phyloP scores from a whole-genome alignment of 768 basidiomycete species.

The Panus rudis region DNA sequence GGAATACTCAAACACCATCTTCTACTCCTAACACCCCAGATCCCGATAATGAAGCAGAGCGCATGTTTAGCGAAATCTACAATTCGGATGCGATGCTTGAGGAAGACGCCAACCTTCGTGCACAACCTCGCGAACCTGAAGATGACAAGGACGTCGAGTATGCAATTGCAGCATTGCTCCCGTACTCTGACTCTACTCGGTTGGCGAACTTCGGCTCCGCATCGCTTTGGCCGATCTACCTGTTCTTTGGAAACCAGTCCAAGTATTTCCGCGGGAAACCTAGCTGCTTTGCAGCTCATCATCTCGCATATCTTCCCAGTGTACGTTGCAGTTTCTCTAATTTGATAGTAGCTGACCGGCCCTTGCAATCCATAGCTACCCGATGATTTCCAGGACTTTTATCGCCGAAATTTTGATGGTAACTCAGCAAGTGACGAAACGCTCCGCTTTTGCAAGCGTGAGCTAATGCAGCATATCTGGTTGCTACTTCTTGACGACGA shows the following conservation, averaged over 20 bases:
- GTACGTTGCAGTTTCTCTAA: conserved; percentile 6
- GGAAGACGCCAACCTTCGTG: conserved; percentile 2
- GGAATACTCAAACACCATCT: background rate
- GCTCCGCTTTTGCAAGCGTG: conserved; percentile 10
- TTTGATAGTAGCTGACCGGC: background rate
- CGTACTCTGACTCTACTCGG: conserved; percentile 18
- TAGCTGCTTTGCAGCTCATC: conserved; percentile 2
- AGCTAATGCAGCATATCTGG: conserved; percentile 25
- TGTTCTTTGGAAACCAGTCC: conserved; percentile 14
- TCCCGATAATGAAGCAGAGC: background rate
- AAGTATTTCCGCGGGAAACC: conserved; percentile 15
- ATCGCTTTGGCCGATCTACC: conserved; percentile 18
- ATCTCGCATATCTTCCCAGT: conserved; percentile 17
- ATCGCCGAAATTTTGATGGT: conserved; percentile 1
- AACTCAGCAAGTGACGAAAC: background rate
- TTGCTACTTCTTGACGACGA: conserved; percentile 13
- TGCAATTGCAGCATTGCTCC: conserved; percentile 7
- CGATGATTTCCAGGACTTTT: conserved; percentile 8
- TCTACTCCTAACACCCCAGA: background rate
- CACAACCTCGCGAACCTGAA: conserved; percentile 1
- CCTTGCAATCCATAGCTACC: conserved; percentile 8
- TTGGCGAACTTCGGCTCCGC: conserved; percentile 16
- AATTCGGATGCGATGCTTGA: conserved; percentile 4
- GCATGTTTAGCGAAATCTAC: conserved; percentile 4
- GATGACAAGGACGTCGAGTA: conserved; percentile 3